Conservation (phyloP, 148 eudicot genomes). For the Fagopyrum esculentum region DNA sequence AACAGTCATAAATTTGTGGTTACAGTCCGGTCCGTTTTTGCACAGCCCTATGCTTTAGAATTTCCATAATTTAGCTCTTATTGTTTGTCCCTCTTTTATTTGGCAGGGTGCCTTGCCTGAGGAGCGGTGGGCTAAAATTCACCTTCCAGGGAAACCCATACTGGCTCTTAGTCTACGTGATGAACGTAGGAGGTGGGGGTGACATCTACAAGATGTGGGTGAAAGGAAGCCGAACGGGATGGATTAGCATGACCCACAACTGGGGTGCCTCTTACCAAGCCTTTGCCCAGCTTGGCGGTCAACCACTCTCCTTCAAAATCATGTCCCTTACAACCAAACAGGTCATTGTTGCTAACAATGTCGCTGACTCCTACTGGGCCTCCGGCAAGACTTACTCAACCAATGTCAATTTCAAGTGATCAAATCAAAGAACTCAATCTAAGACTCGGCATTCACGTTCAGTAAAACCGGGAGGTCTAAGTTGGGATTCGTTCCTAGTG, state of each 20-base stretch:
- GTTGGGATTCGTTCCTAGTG: not conserved
- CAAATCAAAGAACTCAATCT: not conserved
- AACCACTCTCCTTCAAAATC: constrained; percentile 56
- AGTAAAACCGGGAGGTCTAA: not conserved
- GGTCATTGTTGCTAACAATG: constrained; percentile 43
- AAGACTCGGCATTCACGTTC: not conserved
- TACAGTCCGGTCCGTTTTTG: no score
- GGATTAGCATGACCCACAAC: constrained; percentile 89
- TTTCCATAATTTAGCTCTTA: not conserved
- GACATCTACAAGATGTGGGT: constrained; percentile 66
- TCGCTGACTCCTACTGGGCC: constrained; percentile 52
- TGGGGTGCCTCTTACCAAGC: constrained; percentile 95
- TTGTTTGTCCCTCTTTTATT: not conserved
- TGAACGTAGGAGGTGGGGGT: constrained; percentile 79
- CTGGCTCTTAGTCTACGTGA: constrained; percentile 67
- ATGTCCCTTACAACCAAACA: constrained; percentile 40
- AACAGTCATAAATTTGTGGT: no score
- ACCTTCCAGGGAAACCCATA: constrained; percentile 56
- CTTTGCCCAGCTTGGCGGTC: constrained; percentile 57
- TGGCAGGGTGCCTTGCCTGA: constrained; percentile 56
- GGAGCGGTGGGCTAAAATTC: constrained; percentile 52
- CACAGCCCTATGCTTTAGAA: not conserved
- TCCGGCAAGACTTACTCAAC: constrained; percentile 45
- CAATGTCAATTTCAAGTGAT: constrained; percentile 44
- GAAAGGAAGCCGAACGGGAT: constrained; percentile 55